These are phyloP conservation scores for Monosporascus sp. DNA, from an alignment of 2,329 filamentous ascomycete species.

Conservation along the genomic window DNA sequence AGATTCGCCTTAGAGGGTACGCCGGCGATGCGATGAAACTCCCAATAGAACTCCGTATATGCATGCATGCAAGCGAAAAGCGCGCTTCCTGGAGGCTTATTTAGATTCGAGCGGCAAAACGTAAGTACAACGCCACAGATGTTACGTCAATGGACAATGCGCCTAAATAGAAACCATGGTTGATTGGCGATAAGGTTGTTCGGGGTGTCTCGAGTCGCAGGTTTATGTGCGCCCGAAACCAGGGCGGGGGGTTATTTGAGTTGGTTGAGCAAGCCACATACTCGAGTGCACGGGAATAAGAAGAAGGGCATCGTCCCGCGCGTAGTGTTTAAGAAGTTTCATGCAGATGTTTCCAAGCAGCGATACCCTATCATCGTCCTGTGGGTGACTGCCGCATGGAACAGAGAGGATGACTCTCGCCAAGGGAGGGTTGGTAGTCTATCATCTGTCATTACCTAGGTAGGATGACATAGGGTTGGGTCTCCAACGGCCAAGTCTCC, in stretches of 20 bases:
- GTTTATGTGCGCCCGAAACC: not conserved
- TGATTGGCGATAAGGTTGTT: not conserved
- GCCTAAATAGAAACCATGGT: not conserved
- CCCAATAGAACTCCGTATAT: not conserved
- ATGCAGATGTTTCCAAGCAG: not conserved
- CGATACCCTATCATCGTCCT: not conserved
- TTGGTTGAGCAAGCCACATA: not conserved
- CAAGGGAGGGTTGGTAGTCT: not conserved
- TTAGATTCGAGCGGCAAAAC: not conserved
- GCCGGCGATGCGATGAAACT: not conserved
- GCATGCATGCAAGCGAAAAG: not conserved
- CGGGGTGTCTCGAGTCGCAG: not conserved
- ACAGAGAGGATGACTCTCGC: not conserved
- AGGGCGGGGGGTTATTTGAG: not conserved
- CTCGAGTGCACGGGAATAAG: not conserved
- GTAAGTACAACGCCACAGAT: not conserved
- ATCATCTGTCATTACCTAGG: not conserved
- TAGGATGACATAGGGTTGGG: not conserved
- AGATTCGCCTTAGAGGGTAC: not conserved
- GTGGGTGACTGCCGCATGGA: not conserved
- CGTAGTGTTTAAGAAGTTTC: not conserved
- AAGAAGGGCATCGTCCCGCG: not conserved
- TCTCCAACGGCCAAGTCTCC: not conserved
- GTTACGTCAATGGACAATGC: no score
- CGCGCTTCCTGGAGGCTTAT: not conserved